A percentile compares a stretch with the other conserved stretches of the same genome.
Evolutionary conservation across 371 early-diverging fungal species (phyloP).

Genomic region (Umbelopsis sp.): DNA sequence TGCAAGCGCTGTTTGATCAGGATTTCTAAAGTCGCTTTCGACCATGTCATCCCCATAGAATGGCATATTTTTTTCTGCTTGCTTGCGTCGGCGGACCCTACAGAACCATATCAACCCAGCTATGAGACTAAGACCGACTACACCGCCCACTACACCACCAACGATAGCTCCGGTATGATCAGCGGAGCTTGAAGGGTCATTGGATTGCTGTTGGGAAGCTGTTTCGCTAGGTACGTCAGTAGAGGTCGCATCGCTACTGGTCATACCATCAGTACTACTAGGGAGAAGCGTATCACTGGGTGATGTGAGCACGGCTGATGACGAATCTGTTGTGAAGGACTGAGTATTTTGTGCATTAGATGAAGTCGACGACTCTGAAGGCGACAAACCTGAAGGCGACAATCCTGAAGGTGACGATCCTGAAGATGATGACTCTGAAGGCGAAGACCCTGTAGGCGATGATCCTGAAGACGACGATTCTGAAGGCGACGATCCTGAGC

Average conservation of each 20-base stretch:
- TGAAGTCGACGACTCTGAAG: neutral
- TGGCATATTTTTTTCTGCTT: slow-evolving; percentile 3
- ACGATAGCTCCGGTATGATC: slow-evolving; percentile 4
- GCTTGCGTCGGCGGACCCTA: slow-evolving; percentile 7
- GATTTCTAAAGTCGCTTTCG: neutral
- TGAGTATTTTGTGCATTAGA: neutral
- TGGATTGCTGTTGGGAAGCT: neutral
- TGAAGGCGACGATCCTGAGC: too few relatives aligned
- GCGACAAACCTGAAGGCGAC: neutral
- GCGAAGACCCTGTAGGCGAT: too few relatives aligned
- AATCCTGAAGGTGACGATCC: too few relatives aligned
- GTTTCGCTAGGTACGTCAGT: neutral
- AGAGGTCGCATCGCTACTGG: neutral
- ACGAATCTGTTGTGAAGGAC: neutral
- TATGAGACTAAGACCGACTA: neutral
- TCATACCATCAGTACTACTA: neutral
- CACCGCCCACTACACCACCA: slow-evolving; percentile 8
- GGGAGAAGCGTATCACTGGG: neutral
- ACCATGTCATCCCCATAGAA: slow-evolving; percentile 7
- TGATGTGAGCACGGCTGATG: neutral
- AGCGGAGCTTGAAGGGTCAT: neutral
- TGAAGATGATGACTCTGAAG: neutral
- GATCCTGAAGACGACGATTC: neutral
- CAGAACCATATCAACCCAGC: neutral
- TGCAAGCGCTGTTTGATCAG: neutral